phyloP scores from a whole-genome alignment of 148 eudicot species.

The Simmondsia chinensis region DNA sequence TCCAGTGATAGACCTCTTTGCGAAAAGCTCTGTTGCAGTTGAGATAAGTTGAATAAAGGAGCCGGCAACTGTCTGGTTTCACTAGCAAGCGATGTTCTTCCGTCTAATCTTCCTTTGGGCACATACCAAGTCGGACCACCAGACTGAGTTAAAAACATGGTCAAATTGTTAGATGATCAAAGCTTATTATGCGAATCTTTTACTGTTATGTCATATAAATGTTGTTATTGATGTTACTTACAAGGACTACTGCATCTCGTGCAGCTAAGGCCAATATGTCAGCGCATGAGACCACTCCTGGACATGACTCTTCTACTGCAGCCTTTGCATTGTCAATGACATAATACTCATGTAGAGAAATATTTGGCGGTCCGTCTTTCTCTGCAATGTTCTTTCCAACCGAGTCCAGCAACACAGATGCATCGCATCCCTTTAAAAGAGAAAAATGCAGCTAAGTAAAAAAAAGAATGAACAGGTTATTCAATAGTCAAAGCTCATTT shows the following conservation, averaged over 20 bases:
- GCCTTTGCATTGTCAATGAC: constrained; percentile 72
- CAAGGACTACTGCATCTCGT: constrained; percentile 70
- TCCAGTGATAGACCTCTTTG: constrained; percentile 61
- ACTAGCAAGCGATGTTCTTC: constrained; percentile 71
- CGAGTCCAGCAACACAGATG: constrained; percentile 69
- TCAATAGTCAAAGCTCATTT: too few relatives aligned
- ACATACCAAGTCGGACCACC: constrained; percentile 91
- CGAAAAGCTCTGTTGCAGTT: constrained; percentile 72
- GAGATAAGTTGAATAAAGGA: constrained; percentile 77
- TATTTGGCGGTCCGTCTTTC: constrained; percentile 61
- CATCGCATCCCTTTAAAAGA: constrained; percentile 71
- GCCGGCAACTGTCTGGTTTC: constrained; percentile 70
- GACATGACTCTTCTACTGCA: constrained; percentile 58
- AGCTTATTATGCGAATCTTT: neutral
- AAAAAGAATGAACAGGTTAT: too few relatives aligned
- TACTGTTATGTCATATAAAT: neutral
- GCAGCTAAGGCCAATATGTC: constrained; percentile 86
- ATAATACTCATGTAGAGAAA: constrained; percentile 64
- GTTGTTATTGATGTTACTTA: constrained; percentile 19
- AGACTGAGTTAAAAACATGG: constrained; percentile 23
- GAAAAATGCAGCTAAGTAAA: too few relatives aligned
- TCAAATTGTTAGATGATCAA: neutral
- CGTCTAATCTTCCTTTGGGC: constrained; percentile 88
- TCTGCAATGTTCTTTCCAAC: constrained; percentile 46
- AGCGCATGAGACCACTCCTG: constrained; percentile 87